Percentiles rank a stretch among this genome's conserved stretches.
These are phyloP conservation scores for Diaporthe sp. DNA, from an alignment of 2,329 filamentous ascomycete species.

Conservation along the genomic window DNA sequence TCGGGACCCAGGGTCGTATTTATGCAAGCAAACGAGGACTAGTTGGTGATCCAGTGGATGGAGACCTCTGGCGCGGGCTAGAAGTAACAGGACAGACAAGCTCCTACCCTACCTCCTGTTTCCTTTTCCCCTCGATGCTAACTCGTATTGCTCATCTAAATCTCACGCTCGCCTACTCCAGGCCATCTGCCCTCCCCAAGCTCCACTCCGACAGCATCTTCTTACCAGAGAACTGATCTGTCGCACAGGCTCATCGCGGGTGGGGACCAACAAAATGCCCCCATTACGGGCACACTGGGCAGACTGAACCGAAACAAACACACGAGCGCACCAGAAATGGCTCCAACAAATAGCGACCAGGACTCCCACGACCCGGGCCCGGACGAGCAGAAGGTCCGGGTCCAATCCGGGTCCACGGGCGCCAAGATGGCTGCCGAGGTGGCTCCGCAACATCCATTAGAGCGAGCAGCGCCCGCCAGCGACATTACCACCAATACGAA, in stretches of 20 bases:
- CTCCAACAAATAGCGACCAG: not conserved
- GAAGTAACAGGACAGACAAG: slow-evolving; percentile 10
- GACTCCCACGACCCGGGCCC: not conserved
- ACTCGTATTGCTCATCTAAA: slow-evolving; percentile 13
- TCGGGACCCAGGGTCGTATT: not conserved
- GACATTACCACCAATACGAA: not conserved
- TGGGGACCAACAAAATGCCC: slow-evolving; percentile 13
- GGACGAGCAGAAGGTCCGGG: slow-evolving; percentile 34
- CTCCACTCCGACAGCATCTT: not conserved
- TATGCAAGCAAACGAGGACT: slow-evolving; percentile 15
- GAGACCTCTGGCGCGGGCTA: not conserved
- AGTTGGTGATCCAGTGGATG: not conserved
- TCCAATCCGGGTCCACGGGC: slow-evolving; percentile 22
- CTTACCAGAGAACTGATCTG: not conserved
- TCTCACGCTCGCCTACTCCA: not conserved
- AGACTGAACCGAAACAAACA: slow-evolving; percentile 5
- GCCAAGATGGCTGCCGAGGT: slow-evolving; percentile 27
- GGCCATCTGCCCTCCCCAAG: not conserved
- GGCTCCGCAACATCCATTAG: not conserved
- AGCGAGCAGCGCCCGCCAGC: not conserved
- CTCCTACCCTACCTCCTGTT: not conserved
- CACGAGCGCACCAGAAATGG: not conserved
- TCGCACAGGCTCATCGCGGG: slow-evolving; percentile 12
- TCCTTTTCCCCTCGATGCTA: not conserved
- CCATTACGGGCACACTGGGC: not conserved